Conservation (phyloP, 2,329 filamentous ascomycete species). For the Arthrobotrys sphaeroides region DNA sequence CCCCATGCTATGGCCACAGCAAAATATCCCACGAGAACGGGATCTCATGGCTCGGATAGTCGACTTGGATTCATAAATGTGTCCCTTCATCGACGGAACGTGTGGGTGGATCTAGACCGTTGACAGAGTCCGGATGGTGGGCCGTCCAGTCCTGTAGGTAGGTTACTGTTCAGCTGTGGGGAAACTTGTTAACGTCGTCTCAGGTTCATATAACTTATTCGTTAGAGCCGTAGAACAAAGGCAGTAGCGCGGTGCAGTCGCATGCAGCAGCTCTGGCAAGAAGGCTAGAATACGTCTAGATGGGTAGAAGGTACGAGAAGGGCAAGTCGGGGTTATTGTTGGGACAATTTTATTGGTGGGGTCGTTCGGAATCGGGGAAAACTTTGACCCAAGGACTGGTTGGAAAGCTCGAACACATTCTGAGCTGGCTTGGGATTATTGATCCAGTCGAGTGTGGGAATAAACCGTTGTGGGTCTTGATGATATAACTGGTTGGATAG, state of each 20-base stretch:
- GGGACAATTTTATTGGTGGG: constrained; percentile 6
- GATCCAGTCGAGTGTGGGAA: not conserved
- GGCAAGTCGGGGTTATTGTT: constrained; percentile 2
- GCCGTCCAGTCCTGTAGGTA: not conserved
- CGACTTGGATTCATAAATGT: not conserved
- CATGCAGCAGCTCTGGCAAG: not conserved
- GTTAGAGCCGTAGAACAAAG: not conserved
- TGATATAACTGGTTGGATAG: not conserved
- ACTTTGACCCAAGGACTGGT: not conserved
- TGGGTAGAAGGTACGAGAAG: not conserved
- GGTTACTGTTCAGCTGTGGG: not conserved
- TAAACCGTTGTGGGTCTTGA: not conserved
- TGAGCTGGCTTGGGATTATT: not conserved
- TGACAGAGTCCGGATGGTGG: constrained; percentile 10
- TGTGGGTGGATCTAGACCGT: not conserved
- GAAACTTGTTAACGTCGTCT: not conserved
- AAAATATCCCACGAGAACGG: not conserved
- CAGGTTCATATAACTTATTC: not conserved
- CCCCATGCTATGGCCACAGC: not conserved
- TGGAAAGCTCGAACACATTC: not conserved
- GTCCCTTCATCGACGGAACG: not conserved
- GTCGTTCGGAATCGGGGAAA: constrained; percentile 1
- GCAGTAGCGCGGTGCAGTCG: not conserved
- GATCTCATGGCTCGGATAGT: not conserved
- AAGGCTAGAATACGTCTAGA: constrained; percentile 5